Evolutionary conservation across 768 basidiomycete genomes (phyloP).

Genomic region (Tremella yokohamensis): DNA sequence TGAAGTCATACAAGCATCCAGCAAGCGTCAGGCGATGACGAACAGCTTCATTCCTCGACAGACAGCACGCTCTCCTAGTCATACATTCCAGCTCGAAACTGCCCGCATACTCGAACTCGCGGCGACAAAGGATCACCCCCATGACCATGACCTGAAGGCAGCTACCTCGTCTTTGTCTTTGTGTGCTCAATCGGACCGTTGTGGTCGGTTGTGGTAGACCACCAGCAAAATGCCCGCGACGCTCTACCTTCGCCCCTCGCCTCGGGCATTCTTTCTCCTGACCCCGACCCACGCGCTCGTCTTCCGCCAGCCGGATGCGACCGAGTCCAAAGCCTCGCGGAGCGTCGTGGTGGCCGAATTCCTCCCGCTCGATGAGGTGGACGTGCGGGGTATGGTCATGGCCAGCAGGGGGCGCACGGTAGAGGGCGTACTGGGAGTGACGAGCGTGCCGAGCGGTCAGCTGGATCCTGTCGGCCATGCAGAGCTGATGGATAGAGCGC

Average conservation of each 20-base stretch:
- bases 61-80: too few species aligned
- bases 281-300: slow-evolving; percentile 43
- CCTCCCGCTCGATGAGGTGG: slow-evolving; percentile 67
- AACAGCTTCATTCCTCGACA: too few species aligned
- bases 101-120: too few species aligned
- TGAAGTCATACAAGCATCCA: too few species aligned
- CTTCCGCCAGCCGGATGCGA: slow-evolving; percentile 43
- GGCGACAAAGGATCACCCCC: too few species aligned
- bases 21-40: too few species aligned
- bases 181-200: too few species aligned
- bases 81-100: too few species aligned
- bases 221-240: slow-evolving; percentile 35
- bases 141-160: too few species aligned
- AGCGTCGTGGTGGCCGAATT: slow-evolving; percentile 75
- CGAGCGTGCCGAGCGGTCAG: slow-evolving; percentile 51
- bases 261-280: slow-evolving; percentile 43
- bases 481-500: slow-evolving; percentile 23
- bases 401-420: slow-evolving; percentile 70
- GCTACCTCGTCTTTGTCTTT: too few species aligned
- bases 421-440: slow-evolving; percentile 68
- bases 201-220: neutral
- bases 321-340: slow-evolving; percentile 28
- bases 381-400: slow-evolving; percentile 62
- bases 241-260: slow-evolving; percentile 43
- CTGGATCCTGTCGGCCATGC: slow-evolving; percentile 2